Conservation (phyloP, 805 yeast genomes). For the Starmerella sp. region DNA sequence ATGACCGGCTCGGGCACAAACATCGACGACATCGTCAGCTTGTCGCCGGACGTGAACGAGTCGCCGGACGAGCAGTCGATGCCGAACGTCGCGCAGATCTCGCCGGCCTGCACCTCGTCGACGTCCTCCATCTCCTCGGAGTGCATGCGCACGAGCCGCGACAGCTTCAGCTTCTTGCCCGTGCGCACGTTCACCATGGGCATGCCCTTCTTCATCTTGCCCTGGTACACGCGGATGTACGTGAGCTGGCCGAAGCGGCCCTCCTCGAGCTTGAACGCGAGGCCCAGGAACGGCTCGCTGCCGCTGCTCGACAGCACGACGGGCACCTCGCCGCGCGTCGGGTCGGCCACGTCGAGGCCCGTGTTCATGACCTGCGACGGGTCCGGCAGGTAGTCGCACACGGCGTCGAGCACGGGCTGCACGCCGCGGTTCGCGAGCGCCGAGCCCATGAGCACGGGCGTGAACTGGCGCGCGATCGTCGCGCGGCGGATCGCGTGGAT, state of each 20-base stretch:
- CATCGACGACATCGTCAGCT: constrained; percentile 93
- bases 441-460: constrained; percentile 99
- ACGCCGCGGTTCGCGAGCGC: constrained; percentile 94
- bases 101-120: constrained; percentile 92
- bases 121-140: constrained; percentile 98
- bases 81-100: constrained; percentile 98
- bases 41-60: constrained; percentile 79
- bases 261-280: constrained; percentile 98
- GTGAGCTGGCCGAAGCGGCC: constrained; percentile 97
- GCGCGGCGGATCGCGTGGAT: constrained; percentile 85
- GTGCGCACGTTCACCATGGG: constrained; percentile 80
- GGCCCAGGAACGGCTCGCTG: constrained; percentile 75
- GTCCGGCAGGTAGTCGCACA: constrained; percentile 88
- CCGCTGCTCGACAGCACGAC: constrained; percentile 65
- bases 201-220: constrained; percentile 80
- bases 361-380: constrained; percentile 88
- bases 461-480: constrained; percentile 88
- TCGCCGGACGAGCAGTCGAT: constrained; percentile 98
- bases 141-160: constrained; percentile 96
- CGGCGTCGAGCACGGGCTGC: constrained; percentile 92
- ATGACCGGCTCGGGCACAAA: constrained; percentile 98
- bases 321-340: constrained; percentile 51
- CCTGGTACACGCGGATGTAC: constrained; percentile 94
- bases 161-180: constrained; percentile 85
- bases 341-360: constrained; percentile 58